Evolutionary conservation across 805 yeast species (phyloP).

Genomic region (Teunomyces gatunensis): DNA sequence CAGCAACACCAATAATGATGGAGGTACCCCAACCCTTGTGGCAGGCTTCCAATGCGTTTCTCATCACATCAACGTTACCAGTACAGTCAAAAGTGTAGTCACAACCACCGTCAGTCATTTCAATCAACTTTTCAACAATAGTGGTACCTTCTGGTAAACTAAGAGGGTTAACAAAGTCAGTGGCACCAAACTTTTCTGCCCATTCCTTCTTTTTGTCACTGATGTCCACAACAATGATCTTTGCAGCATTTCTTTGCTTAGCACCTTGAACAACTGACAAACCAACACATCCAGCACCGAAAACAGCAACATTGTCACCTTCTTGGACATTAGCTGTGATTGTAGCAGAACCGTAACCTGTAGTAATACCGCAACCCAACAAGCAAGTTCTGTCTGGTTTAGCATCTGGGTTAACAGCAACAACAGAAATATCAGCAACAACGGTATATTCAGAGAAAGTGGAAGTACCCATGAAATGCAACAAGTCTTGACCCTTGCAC

Average conservation of each 20-base stretch:
- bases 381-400: constrained; percentile 84
- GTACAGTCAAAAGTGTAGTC: constrained; percentile 98
- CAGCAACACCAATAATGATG: constrained; percentile 95
- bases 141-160: constrained; percentile 70
- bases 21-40: constrained; percentile 99
- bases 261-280: constrained; percentile 97
- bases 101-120: constrained; percentile 94
- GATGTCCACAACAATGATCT: constrained; percentile 82
- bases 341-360: constrained; percentile 97
- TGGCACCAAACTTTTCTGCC: constrained; percentile 91
- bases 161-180: constrained; percentile 87
- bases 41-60: constrained; percentile 93
- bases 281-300: constrained; percentile 98
- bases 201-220: constrained; percentile 81
- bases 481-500: constrained; percentile 77
- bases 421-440: constrained; percentile 95
- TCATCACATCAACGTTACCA: constrained; percentile 93
- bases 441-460: constrained; percentile 97
- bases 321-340: constrained; percentile 86
- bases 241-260: constrained; percentile 71
- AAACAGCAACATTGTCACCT: constrained; percentile 93
- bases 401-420: constrained; percentile 82
- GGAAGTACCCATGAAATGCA: constrained; percentile 98
- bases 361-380: constrained; percentile 97
- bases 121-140: constrained; percentile 75